These are phyloP conservation scores for Echium plantagineum DNA, from an alignment of 257 asterid species.

Conservation along the genomic window DNA sequence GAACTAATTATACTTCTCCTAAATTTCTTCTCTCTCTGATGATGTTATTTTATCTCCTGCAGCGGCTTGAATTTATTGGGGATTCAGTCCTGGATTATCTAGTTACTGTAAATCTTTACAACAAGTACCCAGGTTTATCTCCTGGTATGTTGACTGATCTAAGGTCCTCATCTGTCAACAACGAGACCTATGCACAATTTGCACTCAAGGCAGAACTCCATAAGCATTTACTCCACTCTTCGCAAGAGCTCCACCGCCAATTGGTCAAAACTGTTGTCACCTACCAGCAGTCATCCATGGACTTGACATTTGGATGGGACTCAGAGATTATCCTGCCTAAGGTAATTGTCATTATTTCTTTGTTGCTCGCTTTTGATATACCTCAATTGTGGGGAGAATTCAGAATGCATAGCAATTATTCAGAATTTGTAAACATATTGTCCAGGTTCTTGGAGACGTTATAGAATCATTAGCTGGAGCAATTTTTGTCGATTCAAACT, in stretches of 20 bases:
- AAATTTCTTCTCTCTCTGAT: neutral
- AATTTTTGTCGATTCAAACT: slow-evolving; percentile 57
- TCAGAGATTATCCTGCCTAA: slow-evolving; percentile 52
- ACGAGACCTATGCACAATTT: slow-evolving; percentile 58
- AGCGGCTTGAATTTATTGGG: slow-evolving; percentile 87
- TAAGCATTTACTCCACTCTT: slow-evolving; percentile 59
- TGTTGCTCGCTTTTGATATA: neutral
- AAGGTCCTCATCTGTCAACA: slow-evolving; percentile 82
- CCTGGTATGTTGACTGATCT: slow-evolving; percentile 75
- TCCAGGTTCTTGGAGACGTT: slow-evolving; percentile 79
- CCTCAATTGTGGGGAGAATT: neutral
- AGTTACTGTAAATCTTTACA: slow-evolving; percentile 47
- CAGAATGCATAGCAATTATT: neutral
- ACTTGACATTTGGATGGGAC: slow-evolving; percentile 65
- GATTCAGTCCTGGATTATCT: slow-evolving; percentile 75
- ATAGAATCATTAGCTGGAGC: slow-evolving; percentile 84
- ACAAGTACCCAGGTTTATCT: slow-evolving; percentile 39
- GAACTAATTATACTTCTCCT: too few relatives aligned
- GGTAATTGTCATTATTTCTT: slow-evolving; percentile 22
- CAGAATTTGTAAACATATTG: neutral
- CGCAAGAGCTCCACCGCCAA: slow-evolving; percentile 54
- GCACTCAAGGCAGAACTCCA: slow-evolving; percentile 48
- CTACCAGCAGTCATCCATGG: slow-evolving; percentile 11
- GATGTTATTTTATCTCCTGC: slow-evolving; percentile 5
- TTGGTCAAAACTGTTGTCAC: slow-evolving; percentile 21